A percentile compares a stretch with the other conserved stretches of the same genome.
These are phyloP conservation scores for Fagus sylvatica DNA, from an alignment of 306 rosid species.

Conservation along the genomic window DNA sequence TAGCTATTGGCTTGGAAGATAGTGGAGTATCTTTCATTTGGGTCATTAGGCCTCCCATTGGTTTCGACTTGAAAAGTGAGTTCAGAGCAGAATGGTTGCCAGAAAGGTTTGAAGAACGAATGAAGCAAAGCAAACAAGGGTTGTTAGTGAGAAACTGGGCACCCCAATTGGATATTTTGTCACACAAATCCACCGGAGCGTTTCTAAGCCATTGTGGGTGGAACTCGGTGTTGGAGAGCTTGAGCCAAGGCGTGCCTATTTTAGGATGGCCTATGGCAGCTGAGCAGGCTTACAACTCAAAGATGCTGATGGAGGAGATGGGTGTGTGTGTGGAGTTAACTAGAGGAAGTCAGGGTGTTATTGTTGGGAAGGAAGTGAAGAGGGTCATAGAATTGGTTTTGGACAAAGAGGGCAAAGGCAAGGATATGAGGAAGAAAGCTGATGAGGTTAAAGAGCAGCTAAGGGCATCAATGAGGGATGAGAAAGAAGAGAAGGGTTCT, in stretches of 20 bases:
- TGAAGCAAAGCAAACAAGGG: conserved; percentile 36
- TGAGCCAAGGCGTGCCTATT: conserved; percentile 67
- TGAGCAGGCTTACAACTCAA: conserved; percentile 66
- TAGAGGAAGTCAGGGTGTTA: conserved; percentile 36
- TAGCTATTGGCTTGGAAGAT: conserved; percentile 65
- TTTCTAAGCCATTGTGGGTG: conserved; percentile 84
- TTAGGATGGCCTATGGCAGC: conserved; percentile 79
- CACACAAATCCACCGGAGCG: conserved; percentile 52
- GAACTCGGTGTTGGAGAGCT: conserved; percentile 78
- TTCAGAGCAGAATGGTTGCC: conserved; percentile 64
- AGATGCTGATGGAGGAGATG: conserved; percentile 76
- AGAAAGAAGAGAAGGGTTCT: conserved; percentile 38
- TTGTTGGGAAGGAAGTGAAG: conserved; percentile 45
- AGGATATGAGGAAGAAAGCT: conserved; percentile 53
- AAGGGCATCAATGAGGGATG: conserved; percentile 31
- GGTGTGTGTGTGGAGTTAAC: conserved; percentile 60
- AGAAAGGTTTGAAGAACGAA: conserved; percentile 54
- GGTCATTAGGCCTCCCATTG: conserved; percentile 72
- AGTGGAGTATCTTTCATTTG: conserved; percentile 58
- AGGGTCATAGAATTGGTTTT: conserved; percentile 43
- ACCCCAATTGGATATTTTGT: conserved; percentile 68
- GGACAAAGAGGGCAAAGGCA: conserved; percentile 44
- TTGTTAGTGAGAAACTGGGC: conserved; percentile 67
- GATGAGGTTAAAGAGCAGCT: conserved; percentile 31
- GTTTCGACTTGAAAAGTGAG: conserved; percentile 47